These are phyloP conservation scores for Mrakia blollopis DNA, from an alignment of 768 basidiomycete species.

Conservation along the genomic window DNA sequence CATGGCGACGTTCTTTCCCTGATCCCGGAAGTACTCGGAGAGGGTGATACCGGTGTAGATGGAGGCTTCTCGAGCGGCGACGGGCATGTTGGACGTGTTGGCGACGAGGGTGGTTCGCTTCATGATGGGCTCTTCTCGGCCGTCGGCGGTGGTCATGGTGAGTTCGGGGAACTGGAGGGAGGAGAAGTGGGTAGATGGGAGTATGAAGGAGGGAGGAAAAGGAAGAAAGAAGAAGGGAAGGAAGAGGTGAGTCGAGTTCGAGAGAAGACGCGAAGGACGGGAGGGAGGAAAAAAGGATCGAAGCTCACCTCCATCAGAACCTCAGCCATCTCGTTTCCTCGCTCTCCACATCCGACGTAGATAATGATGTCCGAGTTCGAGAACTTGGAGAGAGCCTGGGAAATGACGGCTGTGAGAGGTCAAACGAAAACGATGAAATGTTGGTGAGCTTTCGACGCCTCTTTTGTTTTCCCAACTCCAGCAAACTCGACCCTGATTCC, in stretches of 20 bases:
- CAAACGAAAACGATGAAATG: background rate
- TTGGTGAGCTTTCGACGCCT: background rate
- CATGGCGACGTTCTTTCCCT: constrained; percentile 95
- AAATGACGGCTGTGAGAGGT: constrained; percentile 68
- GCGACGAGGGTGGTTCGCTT: constrained; percentile 98
- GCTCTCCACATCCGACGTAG: constrained; percentile 80
- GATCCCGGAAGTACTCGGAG: constrained; percentile 99
- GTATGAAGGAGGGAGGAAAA: background rate
- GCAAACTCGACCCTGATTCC: too few relatives aligned
- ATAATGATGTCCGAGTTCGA: constrained; percentile 99
- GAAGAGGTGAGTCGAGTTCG: background rate
- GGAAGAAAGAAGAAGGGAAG: background rate
- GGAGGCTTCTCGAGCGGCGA: constrained; percentile 96
- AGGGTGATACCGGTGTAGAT: constrained; percentile 99
- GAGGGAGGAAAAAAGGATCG: background rate
- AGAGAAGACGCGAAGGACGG: background rate
- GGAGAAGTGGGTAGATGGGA: too few relatives aligned
- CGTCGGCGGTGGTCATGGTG: constrained; percentile 80
- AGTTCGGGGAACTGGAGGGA: constrained; percentile 62
- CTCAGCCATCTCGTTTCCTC: constrained; percentile 74
- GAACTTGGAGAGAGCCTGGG: constrained; percentile 93
- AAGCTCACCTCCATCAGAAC: constrained; percentile 84
- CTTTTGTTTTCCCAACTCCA: background rate
- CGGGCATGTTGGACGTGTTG: constrained; percentile 99
- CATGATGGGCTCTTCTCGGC: constrained; percentile 98